phyloP scores from a whole-genome alignment of 306 rosid genomes.

The Quercus glauca region DNA sequence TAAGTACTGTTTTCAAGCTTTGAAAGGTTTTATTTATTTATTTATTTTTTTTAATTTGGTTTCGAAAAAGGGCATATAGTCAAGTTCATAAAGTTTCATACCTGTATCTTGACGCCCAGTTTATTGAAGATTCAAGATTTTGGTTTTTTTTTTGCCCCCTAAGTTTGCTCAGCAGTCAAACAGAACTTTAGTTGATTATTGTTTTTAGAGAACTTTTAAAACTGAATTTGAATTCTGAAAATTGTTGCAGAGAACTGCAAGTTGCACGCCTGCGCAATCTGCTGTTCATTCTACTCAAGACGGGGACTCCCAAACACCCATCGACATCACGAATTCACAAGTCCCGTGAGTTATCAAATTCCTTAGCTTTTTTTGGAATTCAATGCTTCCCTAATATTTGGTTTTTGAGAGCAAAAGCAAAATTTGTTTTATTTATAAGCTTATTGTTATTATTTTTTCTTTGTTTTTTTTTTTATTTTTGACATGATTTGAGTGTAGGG shows the following conservation, averaged over 20 bases:
- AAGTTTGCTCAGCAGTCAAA: slow-evolving; percentile 8
- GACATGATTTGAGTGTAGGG: slow-evolving; percentile 39
- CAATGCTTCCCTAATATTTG: not conserved
- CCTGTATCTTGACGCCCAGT: too few species aligned
- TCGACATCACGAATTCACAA: slow-evolving; percentile 25
- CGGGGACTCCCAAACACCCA: slow-evolving; percentile 24
- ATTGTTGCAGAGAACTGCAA: slow-evolving; percentile 43
- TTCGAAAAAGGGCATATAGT: not conserved
- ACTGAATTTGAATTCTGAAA: not conserved
- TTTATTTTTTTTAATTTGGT: not conserved
- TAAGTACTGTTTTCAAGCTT: not conserved
- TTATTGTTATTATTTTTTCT: not conserved
- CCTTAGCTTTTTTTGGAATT: not conserved
- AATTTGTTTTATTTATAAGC: not conserved
- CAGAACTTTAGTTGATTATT: slow-evolving; percentile 14
- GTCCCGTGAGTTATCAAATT: slow-evolving; percentile 38
- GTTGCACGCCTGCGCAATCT: slow-evolving; percentile 37
- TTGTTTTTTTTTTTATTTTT: not conserved
- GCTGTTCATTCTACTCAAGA: slow-evolving; percentile 30
- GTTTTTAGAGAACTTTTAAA: not conserved
- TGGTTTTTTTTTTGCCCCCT: not conserved
- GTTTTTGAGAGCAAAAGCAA: not conserved
- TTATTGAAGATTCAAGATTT: too few species aligned
- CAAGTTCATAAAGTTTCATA: not conserved
- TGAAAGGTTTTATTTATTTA: not conserved